Evolutionary conservation across 163 green algal species (phyloP), one percentile per base, ranked within the genome.

Genomic region (Chlamydomonas reinhardtii): DNA sequence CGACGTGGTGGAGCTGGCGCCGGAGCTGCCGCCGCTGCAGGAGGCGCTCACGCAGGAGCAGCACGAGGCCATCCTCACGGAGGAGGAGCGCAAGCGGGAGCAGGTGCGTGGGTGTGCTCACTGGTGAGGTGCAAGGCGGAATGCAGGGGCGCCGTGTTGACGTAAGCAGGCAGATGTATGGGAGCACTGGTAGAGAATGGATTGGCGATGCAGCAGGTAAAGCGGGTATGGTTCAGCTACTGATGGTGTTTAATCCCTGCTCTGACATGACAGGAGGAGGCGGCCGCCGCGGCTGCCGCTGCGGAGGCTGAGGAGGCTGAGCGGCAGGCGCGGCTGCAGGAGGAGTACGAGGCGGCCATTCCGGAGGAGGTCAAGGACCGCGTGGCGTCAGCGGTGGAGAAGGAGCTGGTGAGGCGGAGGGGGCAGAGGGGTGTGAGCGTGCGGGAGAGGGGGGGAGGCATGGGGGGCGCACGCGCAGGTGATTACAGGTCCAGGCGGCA

Each of bases 281-380:
- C 61, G 11, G 90, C 69, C 29, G 85, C 78, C 2, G 85, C 69
- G 12, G 89, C 71, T 4, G 88, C 78, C 9, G 88, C 82, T 5
- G 88, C 72, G 15, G 85, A 66, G 3, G 84, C 56, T 16, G 87
- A 86, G 29, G 93, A 91, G 71, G 88, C 43, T 32, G 93, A 88
- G 59, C 78, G 89, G 2, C 81, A 92, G 83, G 73, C 74, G 25
- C 80, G 74, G 52, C n/a, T 96, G 24, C 78, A 91, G 25, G 89
- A 91, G 43, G 92, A 93, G 73, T 96, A 95, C 74, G 90, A 92
- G 66, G 88, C 84, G 27, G 82, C 89, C 22, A 91, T 97, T 22
- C 93, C 93, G 16, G 94, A 96, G 35, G 94, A 95, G 69, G 84
- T 97, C 65, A 78, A 90, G 52, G 89, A 90, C 27, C 88, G 89